A percentile compares a stretch with the other conserved stretches of the same genome.
Conservation (phyloP, 371 early-diverging fungal species). For the Mucor racemosus region DNA sequence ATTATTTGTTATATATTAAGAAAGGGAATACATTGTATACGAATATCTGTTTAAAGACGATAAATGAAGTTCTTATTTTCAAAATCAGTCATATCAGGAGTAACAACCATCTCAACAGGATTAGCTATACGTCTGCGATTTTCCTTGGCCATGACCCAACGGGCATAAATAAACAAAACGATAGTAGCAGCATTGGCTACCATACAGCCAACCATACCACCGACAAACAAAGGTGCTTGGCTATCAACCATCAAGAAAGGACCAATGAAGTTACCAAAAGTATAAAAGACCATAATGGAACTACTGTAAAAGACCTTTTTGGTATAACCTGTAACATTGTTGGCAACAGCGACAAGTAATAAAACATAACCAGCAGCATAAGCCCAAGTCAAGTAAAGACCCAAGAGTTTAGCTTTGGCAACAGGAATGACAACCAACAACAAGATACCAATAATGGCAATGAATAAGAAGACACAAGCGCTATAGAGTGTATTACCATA, state of each 20-base stretch:
- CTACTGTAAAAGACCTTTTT: slow-evolving; percentile 46
- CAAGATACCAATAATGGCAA: slow-evolving; percentile 43
- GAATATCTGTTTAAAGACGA: slow-evolving; percentile 16
- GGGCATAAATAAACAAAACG: slow-evolving; percentile 24
- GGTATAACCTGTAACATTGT: slow-evolving; percentile 46
- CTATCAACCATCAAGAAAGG: slow-evolving; percentile 40
- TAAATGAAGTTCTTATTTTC: slow-evolving; percentile 31
- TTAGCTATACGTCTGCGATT: slow-evolving; percentile 25
- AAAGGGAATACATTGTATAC: not conserved
- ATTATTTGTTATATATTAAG: not conserved
- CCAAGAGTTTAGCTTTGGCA: slow-evolving; percentile 36
- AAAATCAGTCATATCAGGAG: slow-evolving; percentile 29
- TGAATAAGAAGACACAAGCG: slow-evolving; percentile 25
- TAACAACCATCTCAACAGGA: not conserved
- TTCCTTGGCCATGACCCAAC: slow-evolving; percentile 21
- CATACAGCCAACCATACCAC: slow-evolving; percentile 32
- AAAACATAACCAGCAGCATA: slow-evolving; percentile 30
- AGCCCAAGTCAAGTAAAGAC: slow-evolving; percentile 40
- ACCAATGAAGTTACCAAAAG: slow-evolving; percentile 42
- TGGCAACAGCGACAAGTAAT: slow-evolving; percentile 17
- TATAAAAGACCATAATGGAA: slow-evolving; percentile 31
- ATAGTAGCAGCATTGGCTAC: slow-evolving; percentile 31
- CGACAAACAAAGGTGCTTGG: slow-evolving; percentile 39
- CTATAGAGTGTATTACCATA: slow-evolving; percentile 43
- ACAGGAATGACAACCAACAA: slow-evolving; percentile 45